These are phyloP conservation scores for Kickxella alabastrina DNA, from an alignment of 192 early-diverging fungal genomes.

Conservation along the genomic window DNA sequence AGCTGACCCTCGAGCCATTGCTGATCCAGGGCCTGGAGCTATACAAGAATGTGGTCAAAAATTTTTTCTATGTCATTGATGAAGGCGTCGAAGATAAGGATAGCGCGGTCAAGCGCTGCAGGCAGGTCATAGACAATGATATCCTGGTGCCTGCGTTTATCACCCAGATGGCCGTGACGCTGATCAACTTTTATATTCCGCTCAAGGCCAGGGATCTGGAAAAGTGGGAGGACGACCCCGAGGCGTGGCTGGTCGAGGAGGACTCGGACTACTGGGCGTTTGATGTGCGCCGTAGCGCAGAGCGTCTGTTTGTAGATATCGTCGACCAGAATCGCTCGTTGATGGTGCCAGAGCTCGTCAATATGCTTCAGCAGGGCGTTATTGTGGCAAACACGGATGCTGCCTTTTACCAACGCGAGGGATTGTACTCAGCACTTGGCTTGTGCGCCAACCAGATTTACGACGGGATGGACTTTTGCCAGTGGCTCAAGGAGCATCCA, in stretches of 20 bases:
- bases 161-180: slow-evolving; percentile 58
- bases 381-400: background rate
- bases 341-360: slow-evolving; percentile 19
- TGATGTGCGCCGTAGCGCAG: slow-evolving; percentile 71
- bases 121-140: slow-evolving; percentile 54
- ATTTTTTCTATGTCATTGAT: slow-evolving; percentile 27
- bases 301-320: slow-evolving; percentile 77
- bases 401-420: slow-evolving; percentile 13
- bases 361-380: slow-evolving; percentile 12
- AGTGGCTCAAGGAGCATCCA: slow-evolving; percentile 61
- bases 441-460: slow-evolving; percentile 77
- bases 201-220: slow-evolving; percentile 66
- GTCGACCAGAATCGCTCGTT: slow-evolving; percentile 53
- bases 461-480: slow-evolving; percentile 77
- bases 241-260: slow-evolving; percentile 74
- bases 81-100: slow-evolving; percentile 38
- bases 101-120: slow-evolving; percentile 49
- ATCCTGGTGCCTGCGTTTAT: slow-evolving; percentile 73
- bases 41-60: slow-evolving; percentile 38
- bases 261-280: slow-evolving; percentile 86
- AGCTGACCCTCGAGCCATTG: slow-evolving; percentile 52
- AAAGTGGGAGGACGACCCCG: slow-evolving; percentile 81
- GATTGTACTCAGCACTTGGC: slow-evolving; percentile 73
- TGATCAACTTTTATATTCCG: slow-evolving; percentile 72
- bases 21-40: slow-evolving; percentile 74